Percentiles rank a stretch among this genome's conserved stretches.
Conservation (phyloP, 345 rosid genomes). For the Xanthoceras sorbifolium region DNA sequence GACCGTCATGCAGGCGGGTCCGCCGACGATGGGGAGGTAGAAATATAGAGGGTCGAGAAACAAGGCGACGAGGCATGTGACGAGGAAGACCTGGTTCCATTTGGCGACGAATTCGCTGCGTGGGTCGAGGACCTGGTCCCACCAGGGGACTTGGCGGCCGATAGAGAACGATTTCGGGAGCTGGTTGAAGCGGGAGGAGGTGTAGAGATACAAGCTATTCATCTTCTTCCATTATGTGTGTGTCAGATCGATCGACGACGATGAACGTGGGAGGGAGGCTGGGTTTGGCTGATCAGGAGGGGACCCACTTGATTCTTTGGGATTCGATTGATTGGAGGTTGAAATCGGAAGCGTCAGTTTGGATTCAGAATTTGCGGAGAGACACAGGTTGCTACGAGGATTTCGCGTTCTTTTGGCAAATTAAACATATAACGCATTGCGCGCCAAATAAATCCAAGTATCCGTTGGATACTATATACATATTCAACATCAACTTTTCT, state of each 20-base stretch:
- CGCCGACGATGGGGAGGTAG: conserved; percentile 62
- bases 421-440: too few species aligned
- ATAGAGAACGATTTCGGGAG: conserved; percentile 51
- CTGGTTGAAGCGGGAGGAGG: conserved; percentile 43
- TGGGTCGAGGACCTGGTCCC: conserved; percentile 67
- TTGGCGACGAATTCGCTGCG: conserved; percentile 53
- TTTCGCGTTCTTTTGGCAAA: not conserved
- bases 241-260: too few species aligned
- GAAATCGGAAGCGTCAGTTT: too few species aligned
- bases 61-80: conserved; percentile 63
- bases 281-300: too few species aligned
- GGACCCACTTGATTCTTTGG: too few species aligned
- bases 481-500: too few species aligned
- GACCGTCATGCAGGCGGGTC: conserved; percentile 53
- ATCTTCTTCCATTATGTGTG: conserved; percentile 24
- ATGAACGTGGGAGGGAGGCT: too few species aligned
- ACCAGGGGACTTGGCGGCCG: conserved; percentile 46
- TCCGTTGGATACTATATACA: too few species aligned
- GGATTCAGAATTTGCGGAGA: conserved; percentile 1
- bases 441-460: too few species aligned
- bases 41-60: conserved; percentile 88
- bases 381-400: not conserved
- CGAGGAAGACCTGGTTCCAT: conserved; percentile 80
- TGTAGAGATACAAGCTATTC: conserved; percentile 41
- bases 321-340: too few species aligned